Evolutionary conservation across 2,329 filamentous ascomycete genomes (phyloP), one percentile per base, ranked within the genome.

Genomic region (Colletotrichum spinosum): DNA sequence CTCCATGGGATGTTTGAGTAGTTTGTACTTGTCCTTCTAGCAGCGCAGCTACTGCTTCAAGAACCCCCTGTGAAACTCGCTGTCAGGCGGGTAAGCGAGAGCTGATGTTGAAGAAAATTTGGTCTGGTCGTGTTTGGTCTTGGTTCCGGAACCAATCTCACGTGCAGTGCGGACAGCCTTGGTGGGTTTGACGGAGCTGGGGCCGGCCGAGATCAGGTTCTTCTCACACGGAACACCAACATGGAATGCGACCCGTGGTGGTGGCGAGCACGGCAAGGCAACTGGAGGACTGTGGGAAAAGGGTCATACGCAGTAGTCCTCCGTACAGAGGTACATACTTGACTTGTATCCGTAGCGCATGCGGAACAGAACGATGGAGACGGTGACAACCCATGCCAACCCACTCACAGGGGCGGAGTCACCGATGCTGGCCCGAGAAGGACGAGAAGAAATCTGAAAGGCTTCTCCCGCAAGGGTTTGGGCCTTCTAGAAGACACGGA

Each of bases 401-500:
- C 49, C 56, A 48, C 48, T 35, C 58, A 57, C 46, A 53, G 37
- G 46, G 52, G 62, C 51, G 57, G 57, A 56, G 62, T 48, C 58
- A 42, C 63, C 63, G 52, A 62, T 57, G 42, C 37, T 62, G 58
- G 58, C 58, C 48, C 48, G 37, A 65, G 52, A 53, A 63, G 33
- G n/a, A 35, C 35, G 35, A 33, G 35, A 42, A 25, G 34, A 25
- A 48, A 53, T 57, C 11, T 58, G 35, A 52, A 25, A 42, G 35
- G 57, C 52, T 61, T 55, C 48, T 62, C 57, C 15, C 37, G 37
- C 58, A 63, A 52, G 57, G 62, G 48, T 39, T 25, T 62, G 25
- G 13, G 52, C 37, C 48, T 66, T 66, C 63, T 66, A 66, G 63
- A 66, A 66, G 58, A 42, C 63, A 63, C 63, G 52, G 52, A 66